Evolutionary conservation across 2,329 filamentous ascomycete genomes (phyloP), one percentile per base, ranked within the genome.

Genomic region (Sphaerostilbella broomeana): DNA sequence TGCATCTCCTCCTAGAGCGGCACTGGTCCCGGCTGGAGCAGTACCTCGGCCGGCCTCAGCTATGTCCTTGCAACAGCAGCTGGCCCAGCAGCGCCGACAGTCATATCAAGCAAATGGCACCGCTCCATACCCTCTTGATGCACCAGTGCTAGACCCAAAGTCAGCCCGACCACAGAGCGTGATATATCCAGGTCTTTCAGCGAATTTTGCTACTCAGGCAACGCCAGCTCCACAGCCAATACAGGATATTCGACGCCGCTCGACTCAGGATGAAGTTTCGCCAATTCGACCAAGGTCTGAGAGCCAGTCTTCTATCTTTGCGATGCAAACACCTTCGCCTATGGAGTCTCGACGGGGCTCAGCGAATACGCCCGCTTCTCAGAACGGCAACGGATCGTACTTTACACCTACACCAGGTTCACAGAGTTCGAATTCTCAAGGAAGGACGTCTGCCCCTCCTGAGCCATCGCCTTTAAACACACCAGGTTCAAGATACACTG

Each of bases 261-360:
- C 40, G 10, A 44, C 28, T 8, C 35, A 38, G 21, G 38, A 40
- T 13, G 40, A 46, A 7, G 37, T 47, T 13, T 47, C 43, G 12
- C 43, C 48, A 7, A 25, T 41, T 11, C 42, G 42, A 7, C 25
- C 43, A 12, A 42, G 49, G 19, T 39, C 40, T 1, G 42, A 48
- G 24, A 48, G 49, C 16, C 35, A 41, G 16, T 46, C 47, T 2
- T 50, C 48, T 1, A 32, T 28, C 9, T 16, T 33, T 27, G 37
- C 46, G 15, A 10, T 49, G 13, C 37, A 40, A 10, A 47, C 47
- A 5, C 46, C 47, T 0, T 46, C 48, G 2, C 45, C 44, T 6
- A 22, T 44, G n/a, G 49, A 47, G 15, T 35, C 30, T 8, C 43
- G 40, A 20, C 41, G 47, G 13, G 35, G 34, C 18, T 50, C 48